Evolutionary conservation across 768 basidiomycete genomes (phyloP), one percentile per base, ranked within the genome.

Genomic region (Boletus eberwhitei): DNA sequence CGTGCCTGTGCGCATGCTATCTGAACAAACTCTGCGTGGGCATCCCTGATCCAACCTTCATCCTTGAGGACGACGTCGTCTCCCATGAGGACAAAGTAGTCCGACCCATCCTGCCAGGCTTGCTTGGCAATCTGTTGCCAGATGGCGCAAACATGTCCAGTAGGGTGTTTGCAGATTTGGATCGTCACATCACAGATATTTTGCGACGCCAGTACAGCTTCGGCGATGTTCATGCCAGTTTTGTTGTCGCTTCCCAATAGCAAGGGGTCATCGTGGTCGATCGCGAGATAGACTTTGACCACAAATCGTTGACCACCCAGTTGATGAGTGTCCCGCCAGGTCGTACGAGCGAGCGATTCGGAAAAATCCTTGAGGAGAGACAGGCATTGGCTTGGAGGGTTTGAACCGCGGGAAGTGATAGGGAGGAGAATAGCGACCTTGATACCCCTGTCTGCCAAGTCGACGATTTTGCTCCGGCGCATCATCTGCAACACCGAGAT

Each of bases 361-460:
- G 77, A 74, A 59, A 85, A 85, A 0, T 12, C 39, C 4, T 49
- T 24, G 6, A 85, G 75, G 35, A 77, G 70, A 4, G 63, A 56
- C 8, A 83, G 67, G 52, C 82, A 83, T 36, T 72, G 61, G 1
- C 58, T 53, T 0, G 74, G 74, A 5, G 65, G 55, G 2, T 54
- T 31, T 0, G 65, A 64, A 5, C 79, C 77, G 1, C 78, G 73
- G 8, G 83, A 84, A 1, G 83, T 84, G 59, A 85, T 75, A 2
- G 84, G 84, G 8, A 85, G 75, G 3, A 85, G 71, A 39, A 84
- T 71, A 2, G 78, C 84, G 59, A 83, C 81, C 7, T 66, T 74
- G 48, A 73, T 68, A 2, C 64, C 64, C 22, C 67, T 63, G 0
- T 64, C 52, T 7, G 64, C 57, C 8, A 84, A 67, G 42, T 74